Conservation (phyloP, 2,329 filamentous ascomycete species). For the Cylindrodendrum hubeiense region DNA sequence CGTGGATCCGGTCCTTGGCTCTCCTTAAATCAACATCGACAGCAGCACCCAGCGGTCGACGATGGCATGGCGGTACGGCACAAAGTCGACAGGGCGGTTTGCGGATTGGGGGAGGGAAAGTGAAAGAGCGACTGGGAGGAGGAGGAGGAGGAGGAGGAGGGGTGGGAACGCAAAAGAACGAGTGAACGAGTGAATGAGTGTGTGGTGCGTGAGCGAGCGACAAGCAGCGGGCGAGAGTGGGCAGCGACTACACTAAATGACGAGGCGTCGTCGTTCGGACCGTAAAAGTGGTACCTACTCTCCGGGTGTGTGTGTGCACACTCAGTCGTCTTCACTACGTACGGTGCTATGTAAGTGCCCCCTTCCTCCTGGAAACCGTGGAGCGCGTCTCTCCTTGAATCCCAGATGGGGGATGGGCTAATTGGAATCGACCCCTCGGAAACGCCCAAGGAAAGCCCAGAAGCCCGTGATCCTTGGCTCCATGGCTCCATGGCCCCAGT, state of each 20-base stretch:
- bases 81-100: conserved; percentile 36
- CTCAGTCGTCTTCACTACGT: conserved; percentile 10
- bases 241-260: conserved; percentile 41
- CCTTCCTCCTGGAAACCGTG: neutral
- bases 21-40: conserved; percentile 30
- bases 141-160: conserved; percentile 10
- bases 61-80: conserved; percentile 44
- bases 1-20: conserved; percentile 25
- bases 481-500: conserved; percentile 15
- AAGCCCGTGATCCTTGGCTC: conserved; percentile 4
- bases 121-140: conserved; percentile 17
- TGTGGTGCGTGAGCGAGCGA: conserved; percentile 30
- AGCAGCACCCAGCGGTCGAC: conserved; percentile 36
- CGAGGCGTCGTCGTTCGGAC: conserved; percentile 25
- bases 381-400: neutral
- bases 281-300: conserved; percentile 24
- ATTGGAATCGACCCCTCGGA: conserved; percentile 18
- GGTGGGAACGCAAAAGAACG: conserved; percentile 21
- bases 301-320: conserved; percentile 8
- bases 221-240: conserved; percentile 31
- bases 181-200: conserved; percentile 20
- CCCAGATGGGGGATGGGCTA: conserved; percentile 15
- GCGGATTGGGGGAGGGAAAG: conserved; percentile 21
- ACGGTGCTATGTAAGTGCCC: neutral
- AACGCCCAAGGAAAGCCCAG: conserved; percentile 22